These are phyloP conservation scores for Parasarocladium wereldwijsianum DNA, from an alignment of 2,329 filamentous ascomycete species.

Conservation along the genomic window DNA sequence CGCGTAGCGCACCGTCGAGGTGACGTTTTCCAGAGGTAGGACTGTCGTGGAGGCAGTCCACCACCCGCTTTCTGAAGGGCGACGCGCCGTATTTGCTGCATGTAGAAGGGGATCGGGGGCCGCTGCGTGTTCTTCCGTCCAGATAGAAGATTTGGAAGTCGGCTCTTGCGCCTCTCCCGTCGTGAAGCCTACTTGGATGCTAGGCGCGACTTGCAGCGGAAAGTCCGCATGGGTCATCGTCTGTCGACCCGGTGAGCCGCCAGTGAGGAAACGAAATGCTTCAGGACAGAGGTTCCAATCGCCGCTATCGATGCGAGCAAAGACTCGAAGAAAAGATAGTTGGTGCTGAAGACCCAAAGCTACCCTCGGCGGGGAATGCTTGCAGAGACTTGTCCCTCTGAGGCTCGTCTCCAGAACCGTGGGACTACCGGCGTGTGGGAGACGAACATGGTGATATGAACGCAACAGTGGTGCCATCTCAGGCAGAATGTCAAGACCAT, in stretches of 20 bases:
- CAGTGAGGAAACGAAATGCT: slow-evolving; percentile 17
- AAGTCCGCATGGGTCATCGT: slow-evolving; percentile 15
- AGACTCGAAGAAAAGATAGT: slow-evolving; percentile 19
- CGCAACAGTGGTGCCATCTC: slow-evolving; percentile 20
- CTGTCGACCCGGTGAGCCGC: slow-evolving; percentile 16
- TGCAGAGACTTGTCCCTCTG: slow-evolving; percentile 10
- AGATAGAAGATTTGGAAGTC: no score
- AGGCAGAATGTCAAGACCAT: slow-evolving; percentile 19
- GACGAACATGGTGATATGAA: slow-evolving; percentile 17
- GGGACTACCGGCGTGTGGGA: slow-evolving; percentile 14
- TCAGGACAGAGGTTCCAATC: slow-evolving; percentile 19
- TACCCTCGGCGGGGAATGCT: slow-evolving; percentile 11
- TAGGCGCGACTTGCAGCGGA: slow-evolving; percentile 17
- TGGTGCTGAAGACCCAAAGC: slow-evolving; percentile 19
- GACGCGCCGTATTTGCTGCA: no score
- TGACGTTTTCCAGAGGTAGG: not conserved
- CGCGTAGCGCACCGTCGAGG: slow-evolving; percentile 8
- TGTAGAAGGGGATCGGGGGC: no score
- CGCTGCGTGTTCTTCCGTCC: no score
- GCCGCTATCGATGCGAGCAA: slow-evolving; percentile 25
- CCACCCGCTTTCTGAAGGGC: slow-evolving; percentile 19
- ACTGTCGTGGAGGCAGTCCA: slow-evolving; percentile 18
- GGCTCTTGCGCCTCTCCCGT: no score
- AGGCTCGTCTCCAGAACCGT: slow-evolving; percentile 22
- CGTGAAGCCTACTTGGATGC: slow-evolving; percentile 26